phyloP scores from a whole-genome alignment of 2,329 filamentous ascomycete genomes.

The Aureobasidium melanogenum region DNA sequence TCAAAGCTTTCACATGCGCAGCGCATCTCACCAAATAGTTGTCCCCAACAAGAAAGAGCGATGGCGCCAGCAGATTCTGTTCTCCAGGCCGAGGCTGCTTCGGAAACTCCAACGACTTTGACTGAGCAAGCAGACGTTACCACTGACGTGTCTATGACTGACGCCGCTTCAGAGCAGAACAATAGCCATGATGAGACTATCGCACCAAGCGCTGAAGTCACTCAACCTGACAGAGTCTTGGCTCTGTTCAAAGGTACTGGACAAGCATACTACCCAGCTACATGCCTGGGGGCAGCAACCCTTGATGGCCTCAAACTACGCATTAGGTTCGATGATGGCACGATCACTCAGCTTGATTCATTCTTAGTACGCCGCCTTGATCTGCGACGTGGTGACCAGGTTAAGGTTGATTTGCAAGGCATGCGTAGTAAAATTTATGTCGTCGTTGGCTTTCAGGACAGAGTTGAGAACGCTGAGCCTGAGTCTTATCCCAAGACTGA shows the following conservation, averaged over 20 bases:
- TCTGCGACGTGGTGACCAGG: slow-evolving; percentile 34
- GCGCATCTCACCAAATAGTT: not conserved
- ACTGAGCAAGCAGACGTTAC: not conserved
- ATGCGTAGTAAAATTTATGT: slow-evolving; percentile 38
- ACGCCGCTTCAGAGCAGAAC: not conserved
- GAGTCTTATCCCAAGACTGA: slow-evolving; percentile 31
- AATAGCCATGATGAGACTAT: not conserved
- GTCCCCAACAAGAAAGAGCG: not conserved
- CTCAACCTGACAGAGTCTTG: slow-evolving; percentile 46
- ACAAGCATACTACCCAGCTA: slow-evolving; percentile 50
- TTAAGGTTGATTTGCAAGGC: slow-evolving; percentile 37
- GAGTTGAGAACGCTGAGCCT: slow-evolving; percentile 20
- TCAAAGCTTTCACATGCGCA: slow-evolving; percentile 2
- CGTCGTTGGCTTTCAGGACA: slow-evolving; percentile 35
- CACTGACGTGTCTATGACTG: not conserved
- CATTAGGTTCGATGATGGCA: slow-evolving; percentile 41
- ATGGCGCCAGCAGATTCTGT: not conserved
- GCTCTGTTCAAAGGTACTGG: slow-evolving; percentile 47
- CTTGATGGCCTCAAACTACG: slow-evolving; percentile 33
- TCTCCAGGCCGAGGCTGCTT: not conserved
- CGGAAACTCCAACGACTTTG: not conserved
- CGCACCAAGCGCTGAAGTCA: not conserved
- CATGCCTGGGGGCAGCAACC: slow-evolving; percentile 42
- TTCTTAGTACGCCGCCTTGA: slow-evolving; percentile 33
- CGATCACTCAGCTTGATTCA: slow-evolving; percentile 31